Evolutionary conservation across 805 yeast genomes (phyloP).

Genomic region (Yamadazyma endophytica): DNA sequence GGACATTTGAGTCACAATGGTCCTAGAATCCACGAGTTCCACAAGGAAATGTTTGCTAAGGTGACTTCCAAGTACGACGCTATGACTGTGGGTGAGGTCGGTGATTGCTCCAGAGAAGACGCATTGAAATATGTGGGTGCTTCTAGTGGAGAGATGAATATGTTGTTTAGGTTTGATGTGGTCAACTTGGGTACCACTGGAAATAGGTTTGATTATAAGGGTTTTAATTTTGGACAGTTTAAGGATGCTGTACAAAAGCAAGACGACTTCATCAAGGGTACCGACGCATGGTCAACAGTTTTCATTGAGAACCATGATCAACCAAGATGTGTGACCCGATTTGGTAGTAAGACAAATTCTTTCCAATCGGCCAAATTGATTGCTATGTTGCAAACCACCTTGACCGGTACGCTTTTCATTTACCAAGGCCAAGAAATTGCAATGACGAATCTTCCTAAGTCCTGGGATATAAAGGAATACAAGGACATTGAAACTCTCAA

Average conservation of each 20-base stretch:
- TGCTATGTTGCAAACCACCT: conserved; percentile 40
- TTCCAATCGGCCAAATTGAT: conserved; percentile 45
- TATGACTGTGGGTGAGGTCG: conserved; percentile 58
- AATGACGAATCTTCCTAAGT: conserved; percentile 44
- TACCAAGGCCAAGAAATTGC: conserved; percentile 65
- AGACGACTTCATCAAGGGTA: conserved; percentile 37
- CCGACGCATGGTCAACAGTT: conserved; percentile 56
- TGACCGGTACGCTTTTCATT: conserved; percentile 52
- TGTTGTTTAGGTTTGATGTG: conserved; percentile 32
- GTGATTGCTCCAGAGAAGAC: conserved; percentile 37
- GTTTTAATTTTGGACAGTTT: conserved; percentile 33
- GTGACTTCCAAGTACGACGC: conserved; percentile 44
- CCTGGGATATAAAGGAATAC: conserved; percentile 48
- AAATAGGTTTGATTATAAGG: conserved; percentile 31
- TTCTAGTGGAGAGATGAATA: conserved; percentile 30
- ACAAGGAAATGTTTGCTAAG: conserved; percentile 44
- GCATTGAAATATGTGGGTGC: conserved; percentile 42
- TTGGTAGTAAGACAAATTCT: conserved; percentile 32
- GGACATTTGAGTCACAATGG: conserved; percentile 35
- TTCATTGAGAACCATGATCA: conserved; percentile 60
- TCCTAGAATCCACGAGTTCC: conserved; percentile 56
- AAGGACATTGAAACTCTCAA: conserved; percentile 46
- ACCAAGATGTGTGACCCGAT: conserved; percentile 50
- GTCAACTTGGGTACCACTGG: conserved; percentile 34
- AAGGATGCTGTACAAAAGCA: conserved; percentile 35